phyloP scores from a whole-genome alignment of 2,329 filamentous ascomycete species.

The Seiridium unicorne region DNA sequence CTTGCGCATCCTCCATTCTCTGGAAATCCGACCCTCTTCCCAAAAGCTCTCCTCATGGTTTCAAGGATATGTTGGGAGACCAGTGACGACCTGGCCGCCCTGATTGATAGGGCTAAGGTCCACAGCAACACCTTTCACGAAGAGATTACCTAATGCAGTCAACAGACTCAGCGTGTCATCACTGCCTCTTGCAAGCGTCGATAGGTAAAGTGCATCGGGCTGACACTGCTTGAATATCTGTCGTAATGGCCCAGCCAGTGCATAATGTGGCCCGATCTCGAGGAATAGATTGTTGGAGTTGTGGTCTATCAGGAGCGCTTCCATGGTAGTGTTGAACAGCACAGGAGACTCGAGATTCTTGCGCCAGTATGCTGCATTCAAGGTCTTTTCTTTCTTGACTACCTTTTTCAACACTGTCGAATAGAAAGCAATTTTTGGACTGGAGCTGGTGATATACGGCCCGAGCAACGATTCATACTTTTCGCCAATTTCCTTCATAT shows the following conservation, averaged over 20 bases:
- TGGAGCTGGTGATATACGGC: no score
- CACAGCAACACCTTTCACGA: neutral
- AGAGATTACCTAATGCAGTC: constrained; percentile 11
- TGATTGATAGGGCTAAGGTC: neutral
- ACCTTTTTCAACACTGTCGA: no score
- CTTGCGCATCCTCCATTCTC: constrained; percentile 1
- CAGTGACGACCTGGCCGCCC: neutral
- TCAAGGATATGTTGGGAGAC: constrained; percentile 15
- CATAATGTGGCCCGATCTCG: constrained; percentile 7
- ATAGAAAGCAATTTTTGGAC: no score
- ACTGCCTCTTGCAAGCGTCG: constrained; percentile 4
- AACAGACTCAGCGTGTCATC: neutral
- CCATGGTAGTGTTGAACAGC: neutral
- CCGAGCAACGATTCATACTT: no score
- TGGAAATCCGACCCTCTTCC: neutral
- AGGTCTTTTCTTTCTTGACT: neutral
- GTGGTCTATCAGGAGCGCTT: neutral
- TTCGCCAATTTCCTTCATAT: no score
- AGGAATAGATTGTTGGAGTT: neutral
- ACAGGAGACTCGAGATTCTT: neutral
- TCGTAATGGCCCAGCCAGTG: neutral
- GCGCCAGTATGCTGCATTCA: neutral
- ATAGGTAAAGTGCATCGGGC: constrained; percentile 7
- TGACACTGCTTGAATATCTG: neutral
- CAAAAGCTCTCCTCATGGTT: constrained; percentile 7